Base-by-base conservation (phyloP, 306 rosid genomes). In the Cicer yamashitae region DNA sequence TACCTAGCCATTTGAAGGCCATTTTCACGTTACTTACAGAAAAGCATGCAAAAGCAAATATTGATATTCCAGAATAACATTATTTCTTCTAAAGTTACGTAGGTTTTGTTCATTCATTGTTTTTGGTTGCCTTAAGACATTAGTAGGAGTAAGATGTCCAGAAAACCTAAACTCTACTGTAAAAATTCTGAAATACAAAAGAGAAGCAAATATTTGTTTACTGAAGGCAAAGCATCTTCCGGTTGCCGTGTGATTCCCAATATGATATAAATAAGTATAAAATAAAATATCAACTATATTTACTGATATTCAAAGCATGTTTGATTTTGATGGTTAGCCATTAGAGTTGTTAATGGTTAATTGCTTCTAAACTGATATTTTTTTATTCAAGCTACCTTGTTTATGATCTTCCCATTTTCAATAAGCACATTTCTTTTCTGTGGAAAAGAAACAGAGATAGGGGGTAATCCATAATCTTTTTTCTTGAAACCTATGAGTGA, bases 1-100 rank as follows among this genome's bases (percentile, higher is more conserved):
- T 94, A 94, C 86, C 99, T 94, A 85, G 75, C 74, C 87, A 94
- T 61, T 80, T 79, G 79, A 79, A 86, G 79, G 77, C 56, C 62
- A 64, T 73, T 45, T 75, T 82, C 7, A 71, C 41, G 70, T 75
- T 73, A 79, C 48, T 60, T 53, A 7, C 1, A 73, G 79, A 80
- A 79, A 77, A 79, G 70, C 73, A 69, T 53, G 60, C 75, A 79
- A 70, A 61, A 34, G 47, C 9, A 75, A 53, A 65, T 63, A 40
- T 50, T 52, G 34, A 52, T 25, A 74, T 43, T 68, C 14, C 76
- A 6, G 11, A 66, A 22, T 56, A 47, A 62, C 71, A 46, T 68
- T 43, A 52, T 20, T 71, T 30, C 68, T 66, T 72, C 60, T 38
- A 46, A 68, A 10, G 69, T 57, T 14, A 48, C 61, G 51, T 72